phyloP scores from a whole-genome alignment of 257 asterid genomes.

The Petunia axillaris region DNA sequence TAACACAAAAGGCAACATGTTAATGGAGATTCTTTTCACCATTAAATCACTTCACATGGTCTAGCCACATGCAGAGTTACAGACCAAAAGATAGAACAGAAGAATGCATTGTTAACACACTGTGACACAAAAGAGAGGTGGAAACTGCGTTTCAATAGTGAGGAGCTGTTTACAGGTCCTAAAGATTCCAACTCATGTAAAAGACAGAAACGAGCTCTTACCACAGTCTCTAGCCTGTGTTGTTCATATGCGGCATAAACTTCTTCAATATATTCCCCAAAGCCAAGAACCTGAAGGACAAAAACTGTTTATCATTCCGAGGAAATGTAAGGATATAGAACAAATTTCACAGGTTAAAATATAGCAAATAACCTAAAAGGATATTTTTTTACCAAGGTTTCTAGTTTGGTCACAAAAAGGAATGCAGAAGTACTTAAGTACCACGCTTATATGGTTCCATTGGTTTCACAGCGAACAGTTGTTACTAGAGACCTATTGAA shows the following conservation, averaged over 20 bases:
- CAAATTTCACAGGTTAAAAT: background rate
- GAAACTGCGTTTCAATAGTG: background rate
- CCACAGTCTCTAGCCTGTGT: conserved; percentile 85
- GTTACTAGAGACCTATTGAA: background rate
- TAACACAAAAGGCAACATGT: background rate
- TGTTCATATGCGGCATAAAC: conserved; percentile 95
- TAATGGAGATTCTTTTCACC: background rate
- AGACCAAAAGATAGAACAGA: background rate
- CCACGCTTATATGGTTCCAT: background rate
- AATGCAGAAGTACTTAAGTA: background rate
- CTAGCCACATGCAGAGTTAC: conserved; percentile 2
- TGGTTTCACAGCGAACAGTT: background rate
- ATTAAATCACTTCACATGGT: background rate
- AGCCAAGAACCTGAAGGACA: conserved; percentile 78
- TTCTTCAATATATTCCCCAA: conserved; percentile 88
- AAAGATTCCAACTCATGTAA: background rate
- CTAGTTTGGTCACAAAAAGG: background rate
- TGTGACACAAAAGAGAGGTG: background rate
- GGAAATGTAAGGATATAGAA: background rate
- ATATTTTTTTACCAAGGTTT: background rate
- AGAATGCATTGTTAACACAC: background rate
- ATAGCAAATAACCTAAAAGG: background rate
- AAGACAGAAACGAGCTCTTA: conserved; percentile 31
- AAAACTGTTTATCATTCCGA: background rate
- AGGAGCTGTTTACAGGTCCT: background rate